Evolutionary conservation across 495 filamentous ascomycete species (phyloP), one percentile per base, ranked within the genome.

Genomic region (Penicillium angulare): DNA sequence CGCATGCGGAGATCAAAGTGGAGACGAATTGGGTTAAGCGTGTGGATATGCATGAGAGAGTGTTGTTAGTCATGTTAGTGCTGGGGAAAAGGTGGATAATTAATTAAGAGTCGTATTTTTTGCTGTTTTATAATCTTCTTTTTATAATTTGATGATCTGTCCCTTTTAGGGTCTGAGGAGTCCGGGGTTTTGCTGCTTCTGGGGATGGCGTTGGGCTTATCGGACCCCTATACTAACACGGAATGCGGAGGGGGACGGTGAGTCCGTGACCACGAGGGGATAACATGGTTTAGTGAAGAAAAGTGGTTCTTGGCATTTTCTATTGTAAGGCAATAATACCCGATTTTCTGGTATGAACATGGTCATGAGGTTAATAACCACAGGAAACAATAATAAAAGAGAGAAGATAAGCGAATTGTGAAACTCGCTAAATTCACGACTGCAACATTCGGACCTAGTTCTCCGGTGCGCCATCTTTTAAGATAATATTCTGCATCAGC

Each of bases 401-500:
- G 15, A 15, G n/a, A 35, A 35, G 33, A n/a, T 1, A 17, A 35
- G n/a, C 7, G 32, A 35, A 35, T 15, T 12, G 18, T 39, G 17
- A 39, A 4, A 7, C 36, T 22, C 22, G 17, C 3, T 5, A 23
- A 3, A 22, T 8, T 6, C 1, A 20, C 7, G 36, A 13, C 8
- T 22, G 18, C 12, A 21, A 22, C 13, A 26, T n/a, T 13, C 27
- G 16, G 16, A 7, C 16, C 22, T 7, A 46, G n/a, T 9, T 23
- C 15, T 18, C 15, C 3, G 21, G 20, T 17, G 48, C 45, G 41
- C 43, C 42, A 6, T 51, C 49, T 17, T 29, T 49, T 26, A 62
- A 40, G 13, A 54, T 23, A 31, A 61, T 35, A 33, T 58, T 45
- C 57, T 60, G 57, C 41, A 66, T 55, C 45, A 56, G 26, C 51